Conservation (phyloP, 2,329 filamentous ascomycete genomes). For the Aspergillus sp. region DNA sequence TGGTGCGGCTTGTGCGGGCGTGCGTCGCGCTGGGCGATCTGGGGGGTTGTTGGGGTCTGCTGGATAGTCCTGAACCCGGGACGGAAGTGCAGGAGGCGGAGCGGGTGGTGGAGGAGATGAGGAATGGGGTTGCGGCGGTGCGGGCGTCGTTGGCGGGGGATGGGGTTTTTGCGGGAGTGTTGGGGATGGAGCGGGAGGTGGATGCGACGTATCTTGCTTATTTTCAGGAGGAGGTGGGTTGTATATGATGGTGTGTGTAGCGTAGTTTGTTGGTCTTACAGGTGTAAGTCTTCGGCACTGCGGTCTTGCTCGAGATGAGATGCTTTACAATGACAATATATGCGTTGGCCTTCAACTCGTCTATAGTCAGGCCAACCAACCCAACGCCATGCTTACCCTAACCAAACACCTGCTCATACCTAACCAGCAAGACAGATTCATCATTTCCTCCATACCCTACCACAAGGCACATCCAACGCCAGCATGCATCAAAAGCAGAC, state of each 20-base stretch:
- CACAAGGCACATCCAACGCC: conserved; percentile 8
- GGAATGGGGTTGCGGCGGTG: conserved; percentile 17
- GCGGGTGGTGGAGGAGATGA: conserved; percentile 21
- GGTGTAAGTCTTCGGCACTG: no score
- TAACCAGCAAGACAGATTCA: not conserved
- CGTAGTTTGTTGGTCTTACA: no score
- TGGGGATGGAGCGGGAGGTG: conserved; percentile 20
- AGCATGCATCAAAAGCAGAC: conserved; percentile 4
- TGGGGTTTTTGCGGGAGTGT: conserved; percentile 22
- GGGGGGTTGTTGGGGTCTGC: conserved; percentile 18
- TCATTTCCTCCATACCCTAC: conserved; percentile 7
- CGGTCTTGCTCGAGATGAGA: no score
- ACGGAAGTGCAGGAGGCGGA: conserved; percentile 23
- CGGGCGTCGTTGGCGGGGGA: conserved; percentile 15
- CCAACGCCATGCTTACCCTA: no score
- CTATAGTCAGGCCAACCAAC: no score
- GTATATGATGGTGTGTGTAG: no score
- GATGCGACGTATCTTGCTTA: conserved; percentile 16
- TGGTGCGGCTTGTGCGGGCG: conserved; percentile 20
- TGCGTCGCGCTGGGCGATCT: conserved; percentile 15
- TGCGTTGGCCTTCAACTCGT: no score
- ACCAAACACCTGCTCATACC: no score
- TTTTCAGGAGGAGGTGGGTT: no score
- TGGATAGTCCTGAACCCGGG: conserved; percentile 15
- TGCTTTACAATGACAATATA: no score